Evolutionary conservation across 1,139 yeast genomes (phyloP).

Genomic region (Protomyces arabidopsidicola): DNA sequence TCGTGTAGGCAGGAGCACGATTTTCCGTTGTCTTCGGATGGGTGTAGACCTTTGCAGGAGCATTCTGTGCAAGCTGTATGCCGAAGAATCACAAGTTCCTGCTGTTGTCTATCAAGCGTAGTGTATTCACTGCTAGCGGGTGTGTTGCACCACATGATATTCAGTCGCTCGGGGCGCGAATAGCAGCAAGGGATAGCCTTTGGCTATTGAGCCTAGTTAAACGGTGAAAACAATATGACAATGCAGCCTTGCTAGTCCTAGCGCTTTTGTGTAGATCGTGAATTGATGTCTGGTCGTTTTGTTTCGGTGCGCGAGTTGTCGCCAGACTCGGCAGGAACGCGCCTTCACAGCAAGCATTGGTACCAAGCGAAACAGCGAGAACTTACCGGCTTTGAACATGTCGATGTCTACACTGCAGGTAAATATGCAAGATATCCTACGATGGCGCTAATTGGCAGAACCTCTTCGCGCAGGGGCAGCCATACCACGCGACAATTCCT

Average conservation of each 20-base stretch:
- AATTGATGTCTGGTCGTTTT: too few species aligned
- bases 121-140: slow-evolving; percentile 1
- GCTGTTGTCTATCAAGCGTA: background rate
- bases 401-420: background rate
- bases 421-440: background rate
- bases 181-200: too few species aligned
- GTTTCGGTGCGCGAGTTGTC: background rate
- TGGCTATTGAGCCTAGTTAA: too few species aligned
- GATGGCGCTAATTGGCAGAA: background rate
- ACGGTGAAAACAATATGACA: too few species aligned
- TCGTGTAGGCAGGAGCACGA: slow-evolving; percentile 12
- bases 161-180: too few species aligned
- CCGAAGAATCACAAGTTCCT: slow-evolving; percentile 9
- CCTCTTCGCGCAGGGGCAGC: slow-evolving; percentile 27
- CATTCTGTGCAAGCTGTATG: slow-evolving; percentile 17
- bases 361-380: too few species aligned
- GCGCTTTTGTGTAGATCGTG: too few species aligned
- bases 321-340: background rate
- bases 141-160: slow-evolving; percentile 10
- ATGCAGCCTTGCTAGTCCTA: too few species aligned
- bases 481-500: slow-evolving; percentile 28
- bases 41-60: slow-evolving; percentile 26
- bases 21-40: background rate
- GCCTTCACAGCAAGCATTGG: background rate
- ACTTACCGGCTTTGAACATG: background rate